phyloP scores from a whole-genome alignment of 306 rosid genomes.

The Castanea crenata region DNA sequence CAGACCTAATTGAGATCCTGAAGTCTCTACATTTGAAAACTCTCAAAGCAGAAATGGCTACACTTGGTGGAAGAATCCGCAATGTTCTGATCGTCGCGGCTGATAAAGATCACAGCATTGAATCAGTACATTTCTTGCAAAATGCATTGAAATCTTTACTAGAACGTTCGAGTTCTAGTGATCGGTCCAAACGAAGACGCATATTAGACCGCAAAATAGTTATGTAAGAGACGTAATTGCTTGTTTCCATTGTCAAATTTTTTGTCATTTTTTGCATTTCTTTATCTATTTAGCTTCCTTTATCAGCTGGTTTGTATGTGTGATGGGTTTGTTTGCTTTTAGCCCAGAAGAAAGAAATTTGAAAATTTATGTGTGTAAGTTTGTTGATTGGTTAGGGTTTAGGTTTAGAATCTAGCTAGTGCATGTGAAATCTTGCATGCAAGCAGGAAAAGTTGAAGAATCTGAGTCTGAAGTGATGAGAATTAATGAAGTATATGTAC shows the following conservation, averaged over 20 bases:
- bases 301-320: background rate
- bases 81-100: constrained; percentile 80
- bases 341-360: background rate
- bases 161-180: constrained; percentile 61
- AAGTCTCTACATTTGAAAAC: constrained; percentile 81
- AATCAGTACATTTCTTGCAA: constrained; percentile 84
- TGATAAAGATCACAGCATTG: constrained; percentile 75
- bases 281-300: background rate
- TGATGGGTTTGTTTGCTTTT: constrained; percentile 13
- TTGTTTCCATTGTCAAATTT: background rate
- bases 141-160: constrained; percentile 79
- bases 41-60: constrained; percentile 77
- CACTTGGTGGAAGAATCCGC: constrained; percentile 85
- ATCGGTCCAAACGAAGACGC: constrained; percentile 80
- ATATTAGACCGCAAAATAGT: constrained; percentile 49
- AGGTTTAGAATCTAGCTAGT: constrained; percentile 36
- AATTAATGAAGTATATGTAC: constrained; percentile 17
- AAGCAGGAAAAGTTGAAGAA: constrained; percentile 34
- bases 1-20: constrained; percentile 74
- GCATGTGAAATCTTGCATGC: constrained; percentile 33
- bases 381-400: constrained; percentile 27
- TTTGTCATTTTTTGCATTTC: background rate
- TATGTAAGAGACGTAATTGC: background rate
- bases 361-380: background rate
- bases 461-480: constrained; percentile 11